Evolutionary conservation across 2,329 filamentous ascomycete genomes (phyloP), one percentile per base, ranked within the genome.

Genomic region (Paraconiothyrium sp.): DNA sequence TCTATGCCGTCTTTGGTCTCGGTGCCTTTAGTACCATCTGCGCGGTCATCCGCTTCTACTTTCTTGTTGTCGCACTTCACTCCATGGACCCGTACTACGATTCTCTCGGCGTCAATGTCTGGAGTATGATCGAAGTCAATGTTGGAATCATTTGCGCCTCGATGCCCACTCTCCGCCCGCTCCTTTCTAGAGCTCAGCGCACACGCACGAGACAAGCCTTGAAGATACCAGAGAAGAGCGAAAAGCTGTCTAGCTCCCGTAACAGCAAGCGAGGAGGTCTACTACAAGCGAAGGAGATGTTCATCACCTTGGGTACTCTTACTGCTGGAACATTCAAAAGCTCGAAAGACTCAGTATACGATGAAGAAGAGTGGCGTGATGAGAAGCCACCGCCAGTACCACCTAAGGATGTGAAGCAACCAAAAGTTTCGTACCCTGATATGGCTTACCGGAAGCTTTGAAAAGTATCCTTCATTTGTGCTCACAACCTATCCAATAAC

Each of bases 61-160:
- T 77, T 78, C 64, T 72, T 10, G 67, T 78, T 46, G 78, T 76
- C 41, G 72, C 73, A 27, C 71, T 63, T 7, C 73, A 78, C 4
- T 74, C 76, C 13, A 79, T 78, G 2, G 85, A 87, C 65, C 84
- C 85, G 48, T 84, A 82, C 57, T 87, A 83, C 88, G 92, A 94
- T 72, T 90, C 91, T 0, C 90, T 92, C 0, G 81, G 92, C 11
- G 91, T 92, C 0, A 89, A 96, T 72, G 93, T 96, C 89, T 97
- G 93, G 93, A 94, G 91, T 9, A 90, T 90, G 20, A 88, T 97
- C 60, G 93, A 97, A 77, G 92, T 97, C 70, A 94, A 96, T 67
- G 84, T 95, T 2, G 93, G 92, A n/a, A 93, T 97, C 66, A 88
- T 92, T 57, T 96, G 92, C 73, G 93, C 91, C 41, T 97, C 92